These are phyloP conservation scores for Quercus ilex DNA, from an alignment of 306 rosid genomes.

Conservation along the genomic window DNA sequence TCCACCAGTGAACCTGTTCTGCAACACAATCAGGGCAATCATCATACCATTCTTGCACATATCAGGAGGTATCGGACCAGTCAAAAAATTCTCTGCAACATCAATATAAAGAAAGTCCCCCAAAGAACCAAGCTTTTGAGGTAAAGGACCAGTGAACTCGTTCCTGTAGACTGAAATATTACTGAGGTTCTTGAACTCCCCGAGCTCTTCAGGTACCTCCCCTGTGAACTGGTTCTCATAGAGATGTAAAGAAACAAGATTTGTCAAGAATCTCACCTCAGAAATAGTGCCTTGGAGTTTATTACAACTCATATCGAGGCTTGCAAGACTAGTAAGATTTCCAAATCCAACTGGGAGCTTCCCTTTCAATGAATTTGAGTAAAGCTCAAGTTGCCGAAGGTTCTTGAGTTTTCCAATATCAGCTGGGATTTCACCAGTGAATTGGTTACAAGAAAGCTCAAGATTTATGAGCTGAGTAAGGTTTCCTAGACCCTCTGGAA, in stretches of 20 bases:
- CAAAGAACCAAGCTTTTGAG: slow-evolving; percentile 70
- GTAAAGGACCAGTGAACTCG: slow-evolving; percentile 61
- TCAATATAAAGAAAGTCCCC: slow-evolving; percentile 53
- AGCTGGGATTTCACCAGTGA: slow-evolving; percentile 62
- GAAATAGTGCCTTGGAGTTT: slow-evolving; percentile 66
- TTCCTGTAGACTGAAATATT: slow-evolving; percentile 56
- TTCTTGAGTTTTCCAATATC: slow-evolving; percentile 54
- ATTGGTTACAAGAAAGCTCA: slow-evolving; percentile 58
- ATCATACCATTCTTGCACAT: slow-evolving; percentile 68
- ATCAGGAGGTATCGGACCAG: slow-evolving; percentile 69
- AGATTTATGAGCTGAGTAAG: slow-evolving; percentile 57
- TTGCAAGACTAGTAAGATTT: slow-evolving; percentile 55
- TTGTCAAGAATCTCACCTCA: slow-evolving; percentile 55
- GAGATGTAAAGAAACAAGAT: slow-evolving; percentile 54
- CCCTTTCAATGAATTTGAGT: slow-evolving; percentile 52
- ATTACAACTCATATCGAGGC: slow-evolving; percentile 58
- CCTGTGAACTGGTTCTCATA: slow-evolving; percentile 59
- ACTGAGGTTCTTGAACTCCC: slow-evolving; percentile 45
- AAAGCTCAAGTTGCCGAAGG: slow-evolving; percentile 62
- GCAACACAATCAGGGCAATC: slow-evolving; percentile 35
- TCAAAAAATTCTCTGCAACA: slow-evolving; percentile 67
- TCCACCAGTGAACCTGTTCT: slow-evolving; percentile 70
- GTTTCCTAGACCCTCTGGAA: slow-evolving; percentile 67
- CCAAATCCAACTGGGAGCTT: slow-evolving; percentile 59
- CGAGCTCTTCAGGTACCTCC: slow-evolving; percentile 63